Conservation (phyloP, 768 basidiomycete species). For the Ramaria rubella region DNA sequence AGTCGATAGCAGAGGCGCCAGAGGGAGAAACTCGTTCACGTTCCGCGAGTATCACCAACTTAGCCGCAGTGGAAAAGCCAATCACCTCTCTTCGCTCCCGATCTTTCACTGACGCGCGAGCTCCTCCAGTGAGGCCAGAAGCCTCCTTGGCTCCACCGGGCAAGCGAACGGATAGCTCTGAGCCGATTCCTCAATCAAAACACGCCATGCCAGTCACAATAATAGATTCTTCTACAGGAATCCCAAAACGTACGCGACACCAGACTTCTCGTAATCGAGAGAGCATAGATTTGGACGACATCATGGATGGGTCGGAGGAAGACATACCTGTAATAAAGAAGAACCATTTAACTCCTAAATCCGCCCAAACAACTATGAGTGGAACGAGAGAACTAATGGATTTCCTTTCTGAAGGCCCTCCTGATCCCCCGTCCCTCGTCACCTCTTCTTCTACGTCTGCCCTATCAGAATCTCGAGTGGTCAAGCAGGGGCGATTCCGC, state of each 20-base stretch:
- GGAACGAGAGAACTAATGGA: slow-evolving; percentile 51
- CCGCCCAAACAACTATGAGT: slow-evolving; percentile 29
- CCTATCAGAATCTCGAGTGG: neutral
- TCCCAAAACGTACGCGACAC: slow-evolving; percentile 43
- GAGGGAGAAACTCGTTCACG: slow-evolving; percentile 2
- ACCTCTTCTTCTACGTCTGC: slow-evolving; percentile 21
- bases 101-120: slow-evolving; percentile 9
- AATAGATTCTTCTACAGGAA: slow-evolving; percentile 13
- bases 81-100: slow-evolving; percentile 31
- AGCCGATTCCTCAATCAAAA: neutral
- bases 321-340: slow-evolving; percentile 32
- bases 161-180: neutral
- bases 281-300: slow-evolving; percentile 67
- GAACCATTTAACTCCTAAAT: slow-evolving; percentile 16
- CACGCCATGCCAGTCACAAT: neutral
- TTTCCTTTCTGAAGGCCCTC: slow-evolving; percentile 50
- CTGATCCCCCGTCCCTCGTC: slow-evolving; percentile 18
- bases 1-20: slow-evolving; percentile 47
- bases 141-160: neutral
- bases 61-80: neutral
- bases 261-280: slow-evolving; percentile 52
- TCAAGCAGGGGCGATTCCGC: slow-evolving; percentile 4
- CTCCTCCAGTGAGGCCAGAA: neutral
- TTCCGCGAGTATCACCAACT: neutral
- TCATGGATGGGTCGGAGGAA: slow-evolving; percentile 65